phyloP scores from a whole-genome alignment of 306 rosid species.

The Quercus robur region DNA sequence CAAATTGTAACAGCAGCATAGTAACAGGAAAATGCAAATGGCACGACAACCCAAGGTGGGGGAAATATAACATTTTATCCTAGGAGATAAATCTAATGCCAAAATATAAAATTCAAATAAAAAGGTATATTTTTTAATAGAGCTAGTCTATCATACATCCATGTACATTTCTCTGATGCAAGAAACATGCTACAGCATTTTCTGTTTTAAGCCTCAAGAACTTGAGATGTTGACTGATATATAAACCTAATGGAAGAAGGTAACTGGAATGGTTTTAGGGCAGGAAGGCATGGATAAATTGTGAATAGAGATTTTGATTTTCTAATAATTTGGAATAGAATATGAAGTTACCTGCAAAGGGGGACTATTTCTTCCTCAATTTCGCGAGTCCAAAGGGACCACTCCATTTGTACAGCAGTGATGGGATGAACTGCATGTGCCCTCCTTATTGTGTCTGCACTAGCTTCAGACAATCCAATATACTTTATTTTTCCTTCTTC shows the following conservation, averaged over 20 bases:
- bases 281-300: neutral
- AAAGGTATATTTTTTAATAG: neutral
- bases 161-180: neutral
- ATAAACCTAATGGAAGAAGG: neutral
- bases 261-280: neutral
- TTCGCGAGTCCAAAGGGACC: constrained; percentile 79
- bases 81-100: neutral
- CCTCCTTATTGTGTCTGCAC: constrained; percentile 59
- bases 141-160: neutral
- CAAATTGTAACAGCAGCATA: neutral
- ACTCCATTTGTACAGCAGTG: constrained; percentile 72
- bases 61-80: neutral
- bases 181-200: neutral
- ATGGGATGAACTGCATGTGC: constrained; percentile 84
- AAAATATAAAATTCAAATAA: neutral
- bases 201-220: neutral
- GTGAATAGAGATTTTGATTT: neutral
- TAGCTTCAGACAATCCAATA: constrained; percentile 73
- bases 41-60: neutral
- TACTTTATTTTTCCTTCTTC: constrained; percentile 65
- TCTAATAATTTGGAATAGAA: neutral
- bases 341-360: constrained; percentile 48
- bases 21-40: constrained; percentile 1
- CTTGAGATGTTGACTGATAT: neutral
- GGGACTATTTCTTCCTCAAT: constrained; percentile 66